phyloP scores from a whole-genome alignment of 2,329 filamentous ascomycete genomes.

The Exutisphaerella laricina region DNA sequence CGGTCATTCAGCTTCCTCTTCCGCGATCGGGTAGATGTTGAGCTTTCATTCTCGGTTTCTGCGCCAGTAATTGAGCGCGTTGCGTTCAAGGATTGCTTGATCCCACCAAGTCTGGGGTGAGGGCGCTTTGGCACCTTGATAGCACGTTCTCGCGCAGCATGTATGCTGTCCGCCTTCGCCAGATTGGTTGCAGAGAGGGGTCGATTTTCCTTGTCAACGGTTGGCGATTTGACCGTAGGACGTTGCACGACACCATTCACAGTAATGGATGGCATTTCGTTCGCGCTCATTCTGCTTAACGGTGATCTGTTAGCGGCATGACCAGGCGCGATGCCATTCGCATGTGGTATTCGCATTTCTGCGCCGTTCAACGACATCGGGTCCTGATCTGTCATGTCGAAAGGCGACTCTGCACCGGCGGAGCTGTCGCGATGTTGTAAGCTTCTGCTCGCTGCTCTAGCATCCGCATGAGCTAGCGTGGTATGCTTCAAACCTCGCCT shows the following conservation, averaged over 20 bases:
- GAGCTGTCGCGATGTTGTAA: background rate
- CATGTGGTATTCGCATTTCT: background rate
- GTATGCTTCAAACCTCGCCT: background rate
- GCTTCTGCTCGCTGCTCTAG: no score
- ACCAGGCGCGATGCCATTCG: background rate
- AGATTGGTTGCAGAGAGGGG: background rate
- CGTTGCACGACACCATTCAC: background rate
- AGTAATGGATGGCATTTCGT: background rate
- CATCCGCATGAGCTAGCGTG: background rate
- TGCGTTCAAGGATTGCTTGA: background rate
- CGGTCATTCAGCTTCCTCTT: slow-evolving; percentile 15
- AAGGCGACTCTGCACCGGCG: slow-evolving; percentile 1
- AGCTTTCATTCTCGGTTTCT: background rate
- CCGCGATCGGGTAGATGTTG: slow-evolving; percentile 2
- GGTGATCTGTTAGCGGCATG: background rate
- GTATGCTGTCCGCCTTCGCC: background rate
- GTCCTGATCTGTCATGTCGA: background rate
- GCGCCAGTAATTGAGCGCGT: slow-evolving; percentile 2
- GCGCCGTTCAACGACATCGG: background rate
- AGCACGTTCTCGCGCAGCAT: background rate
- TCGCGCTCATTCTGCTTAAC: background rate
- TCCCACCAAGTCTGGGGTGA: background rate
- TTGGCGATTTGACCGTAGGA: background rate
- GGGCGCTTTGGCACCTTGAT: background rate
- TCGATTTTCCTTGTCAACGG: background rate